phyloP scores from a whole-genome alignment of 305 asterid species.

The Fraxinus xanthoxyloides region DNA sequence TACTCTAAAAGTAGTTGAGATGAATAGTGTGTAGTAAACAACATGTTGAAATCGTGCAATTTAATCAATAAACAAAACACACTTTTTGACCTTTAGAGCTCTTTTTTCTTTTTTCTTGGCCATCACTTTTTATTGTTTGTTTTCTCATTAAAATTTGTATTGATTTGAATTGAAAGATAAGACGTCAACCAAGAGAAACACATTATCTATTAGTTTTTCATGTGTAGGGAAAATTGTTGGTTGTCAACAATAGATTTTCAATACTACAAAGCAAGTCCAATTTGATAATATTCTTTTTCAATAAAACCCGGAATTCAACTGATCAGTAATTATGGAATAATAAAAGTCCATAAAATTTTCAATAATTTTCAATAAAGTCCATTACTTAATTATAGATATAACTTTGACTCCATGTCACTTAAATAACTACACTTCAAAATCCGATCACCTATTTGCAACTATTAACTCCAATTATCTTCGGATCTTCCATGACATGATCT shows the following conservation, averaged over 20 bases:
- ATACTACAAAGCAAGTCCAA: background rate
- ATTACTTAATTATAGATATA: background rate
- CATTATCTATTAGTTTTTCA: background rate
- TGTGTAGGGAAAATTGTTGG: background rate
- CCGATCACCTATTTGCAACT: too few species aligned
- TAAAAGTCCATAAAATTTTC: background rate
- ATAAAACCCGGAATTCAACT: background rate
- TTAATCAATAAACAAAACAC: background rate
- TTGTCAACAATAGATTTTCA: background rate
- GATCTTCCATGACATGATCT: background rate
- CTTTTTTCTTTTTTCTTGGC: background rate
- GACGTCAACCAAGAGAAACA: background rate
- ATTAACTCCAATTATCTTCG: background rate
- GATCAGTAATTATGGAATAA: too few species aligned
- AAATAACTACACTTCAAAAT: too few species aligned
- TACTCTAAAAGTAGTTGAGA: background rate
- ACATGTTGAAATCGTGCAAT: background rate
- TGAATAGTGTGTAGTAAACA: background rate
- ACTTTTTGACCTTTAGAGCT: background rate
- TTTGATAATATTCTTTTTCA: background rate
- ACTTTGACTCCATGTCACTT: background rate
- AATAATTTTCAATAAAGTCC: background rate
- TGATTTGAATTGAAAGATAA: background rate
- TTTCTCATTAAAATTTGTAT: background rate
- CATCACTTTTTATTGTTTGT: background rate